Percentiles rank a stretch among this genome's conserved stretches.
These are phyloP conservation scores for Trichosanthes cucumerina DNA, from an alignment of 306 rosid genomes.

Conservation along the genomic window DNA sequence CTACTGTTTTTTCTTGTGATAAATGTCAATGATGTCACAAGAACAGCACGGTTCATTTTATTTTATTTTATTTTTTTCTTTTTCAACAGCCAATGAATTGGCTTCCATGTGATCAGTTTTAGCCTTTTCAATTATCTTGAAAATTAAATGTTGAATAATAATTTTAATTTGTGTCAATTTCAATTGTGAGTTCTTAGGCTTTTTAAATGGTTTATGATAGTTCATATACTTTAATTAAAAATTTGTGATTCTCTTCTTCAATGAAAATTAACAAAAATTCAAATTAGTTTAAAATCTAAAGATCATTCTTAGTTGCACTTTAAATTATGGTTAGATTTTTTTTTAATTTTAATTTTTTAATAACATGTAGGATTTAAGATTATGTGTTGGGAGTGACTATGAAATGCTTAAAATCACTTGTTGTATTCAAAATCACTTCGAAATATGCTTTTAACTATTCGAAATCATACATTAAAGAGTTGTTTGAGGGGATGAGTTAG, in stretches of 20 bases:
- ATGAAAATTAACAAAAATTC: too few relatives aligned
- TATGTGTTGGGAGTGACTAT: too few relatives aligned
- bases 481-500: too few relatives aligned
- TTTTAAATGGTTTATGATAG: neutral
- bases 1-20: neutral
- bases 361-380: too few relatives aligned
- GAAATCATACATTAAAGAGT: too few relatives aligned
- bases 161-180: neutral
- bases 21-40: slow-evolving; percentile 3
- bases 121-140: neutral
- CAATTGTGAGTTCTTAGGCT: neutral
- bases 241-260: neutral
- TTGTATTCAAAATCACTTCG: too few relatives aligned
- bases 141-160: neutral
- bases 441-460: too few relatives aligned
- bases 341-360: too few relatives aligned
- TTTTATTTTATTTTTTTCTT: too few relatives aligned
- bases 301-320: neutral
- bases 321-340: neutral
- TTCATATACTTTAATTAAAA: neutral
- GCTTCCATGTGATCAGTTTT: neutral
- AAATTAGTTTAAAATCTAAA: too few relatives aligned
- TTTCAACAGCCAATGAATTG: neutral
- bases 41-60: neutral
- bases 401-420: too few relatives aligned